Evolutionary conservation across 768 basidiomycete genomes (phyloP), one percentile per base, ranked within the genome.

Genomic region (Amanita subjunquillea): DNA sequence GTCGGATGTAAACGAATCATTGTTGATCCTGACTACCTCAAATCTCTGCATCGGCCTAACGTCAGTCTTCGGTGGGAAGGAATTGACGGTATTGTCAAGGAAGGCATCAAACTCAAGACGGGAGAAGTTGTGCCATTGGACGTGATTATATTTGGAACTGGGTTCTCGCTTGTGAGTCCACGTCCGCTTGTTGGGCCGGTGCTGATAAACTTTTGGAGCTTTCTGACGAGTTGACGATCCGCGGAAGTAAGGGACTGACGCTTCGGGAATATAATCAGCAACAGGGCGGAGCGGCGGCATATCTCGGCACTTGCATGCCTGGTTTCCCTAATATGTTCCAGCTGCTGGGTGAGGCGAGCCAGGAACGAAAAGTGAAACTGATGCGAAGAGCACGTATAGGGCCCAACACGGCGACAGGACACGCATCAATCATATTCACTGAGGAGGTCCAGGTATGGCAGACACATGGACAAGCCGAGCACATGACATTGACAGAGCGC

Each of bases 1-100:
- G 73, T 76, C 29, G 82, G 82, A 20, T 84, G 82, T 61, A 83
- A 82, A 63, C 73, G 84, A 37, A 72, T 83, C 17, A 76, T 85
- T 32, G 68, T 78, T 51, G 80, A 86, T 59, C 76, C 78, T 3
- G 73, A 72, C 15, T 84, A 82, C 59, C 71, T 85, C 17, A 62
- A 72, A n/a, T 66, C 70, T 23, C 62, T 85, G 48, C 67, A 76
- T 50, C 68, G 67, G 41, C 69, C 77, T 1, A 83, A 85, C 61
- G 75, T 84, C 32, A 65, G 65, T 17, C 56, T 84, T 41, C 63
- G 58, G 15, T 81, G 74, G 72, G 74, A 75, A 20, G 61, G 56
- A 8, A 76, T 82, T 43, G 72, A 75, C n/a, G 60, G 62, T 3
- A 61, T 82, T 38, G 73, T 73, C 2, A 70, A 74, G 54, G 67